These are phyloP conservation scores for Neocallimastix lanati DNA, from an alignment of 192 early-diverging fungal genomes.

Conservation along the genomic window DNA sequence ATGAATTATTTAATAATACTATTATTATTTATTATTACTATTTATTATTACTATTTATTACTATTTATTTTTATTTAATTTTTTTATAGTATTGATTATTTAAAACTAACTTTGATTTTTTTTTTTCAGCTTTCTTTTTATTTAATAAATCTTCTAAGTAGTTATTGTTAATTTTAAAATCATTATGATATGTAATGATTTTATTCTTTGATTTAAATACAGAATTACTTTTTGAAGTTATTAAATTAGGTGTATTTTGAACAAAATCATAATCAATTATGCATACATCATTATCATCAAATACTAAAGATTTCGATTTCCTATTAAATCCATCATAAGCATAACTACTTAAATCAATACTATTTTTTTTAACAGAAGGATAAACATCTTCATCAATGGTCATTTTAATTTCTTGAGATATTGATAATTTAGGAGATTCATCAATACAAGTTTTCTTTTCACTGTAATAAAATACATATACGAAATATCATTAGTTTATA, in stretches of 20 bases:
- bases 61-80: too few relatives aligned
- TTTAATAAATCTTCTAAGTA: not conserved
- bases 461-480: not conserved
- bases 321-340: not conserved
- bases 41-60: too few relatives aligned
- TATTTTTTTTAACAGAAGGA: not conserved
- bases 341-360: not conserved
- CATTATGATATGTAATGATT: not conserved
- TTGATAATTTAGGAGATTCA: not conserved
- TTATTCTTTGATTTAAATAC: not conserved
- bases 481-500: too few relatives aligned
- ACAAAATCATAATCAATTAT: not conserved
- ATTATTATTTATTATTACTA: too few relatives aligned
- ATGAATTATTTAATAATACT: too few relatives aligned
- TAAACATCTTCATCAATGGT: not conserved
- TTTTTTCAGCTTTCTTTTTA: not conserved
- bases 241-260: not conserved
- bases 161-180: not conserved
- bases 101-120: not conserved
- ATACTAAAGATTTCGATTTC: not conserved
- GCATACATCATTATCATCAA: not conserved
- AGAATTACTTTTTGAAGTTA: not conserved
- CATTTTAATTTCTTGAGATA: not conserved
- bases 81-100: too few relatives aligned
- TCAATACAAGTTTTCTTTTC: not conserved